These are phyloP conservation scores for Pseudogymnoascus sp. DNA, from an alignment of 2,329 filamentous ascomycete genomes.

Conservation along the genomic window DNA sequence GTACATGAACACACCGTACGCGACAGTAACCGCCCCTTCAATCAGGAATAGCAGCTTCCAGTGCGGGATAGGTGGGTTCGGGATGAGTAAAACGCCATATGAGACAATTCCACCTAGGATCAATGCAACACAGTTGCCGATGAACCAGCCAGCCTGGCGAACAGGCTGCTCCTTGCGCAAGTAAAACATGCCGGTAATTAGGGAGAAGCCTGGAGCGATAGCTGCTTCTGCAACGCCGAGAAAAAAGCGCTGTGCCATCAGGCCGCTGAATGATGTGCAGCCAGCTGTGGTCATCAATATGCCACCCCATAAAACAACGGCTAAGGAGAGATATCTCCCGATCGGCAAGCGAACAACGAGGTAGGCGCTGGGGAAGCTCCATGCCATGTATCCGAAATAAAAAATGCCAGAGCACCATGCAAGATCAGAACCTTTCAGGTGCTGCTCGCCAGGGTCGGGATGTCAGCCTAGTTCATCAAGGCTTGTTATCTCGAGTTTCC, in stretches of 20 bases:
- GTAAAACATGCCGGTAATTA: conserved; percentile 32
- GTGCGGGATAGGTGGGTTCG: conserved; percentile 9
- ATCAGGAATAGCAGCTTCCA: conserved; percentile 23
- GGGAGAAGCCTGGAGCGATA: conserved; percentile 27
- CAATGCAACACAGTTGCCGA: conserved; percentile 13
- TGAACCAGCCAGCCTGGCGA: conserved; percentile 26
- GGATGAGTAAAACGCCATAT: conserved; percentile 15
- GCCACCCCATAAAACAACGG: conserved; percentile 12
- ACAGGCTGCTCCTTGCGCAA: conserved; percentile 30
- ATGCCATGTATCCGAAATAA: conserved; percentile 30
- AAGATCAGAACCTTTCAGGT: neutral
- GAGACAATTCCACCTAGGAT: conserved; percentile 16
- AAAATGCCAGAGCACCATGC: conserved; percentile 12
- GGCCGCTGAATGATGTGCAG: conserved; percentile 15
- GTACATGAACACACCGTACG: conserved; percentile 34
- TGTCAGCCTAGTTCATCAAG: neutral
- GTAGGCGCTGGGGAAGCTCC: conserved; percentile 28
- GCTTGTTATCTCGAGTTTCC: neutral
- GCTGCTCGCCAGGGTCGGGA: neutral
- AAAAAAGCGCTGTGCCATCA: conserved; percentile 24
- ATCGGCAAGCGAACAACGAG: conserved; percentile 31
- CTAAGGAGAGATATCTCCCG: conserved; percentile 27
- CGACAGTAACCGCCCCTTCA: conserved; percentile 23
- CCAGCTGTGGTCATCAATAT: conserved; percentile 16
- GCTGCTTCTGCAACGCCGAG: conserved; percentile 23